Base-by-base conservation (phyloP, 2,329 filamentous ascomycete genomes). In the Sclerotinia subarctica region DNA sequence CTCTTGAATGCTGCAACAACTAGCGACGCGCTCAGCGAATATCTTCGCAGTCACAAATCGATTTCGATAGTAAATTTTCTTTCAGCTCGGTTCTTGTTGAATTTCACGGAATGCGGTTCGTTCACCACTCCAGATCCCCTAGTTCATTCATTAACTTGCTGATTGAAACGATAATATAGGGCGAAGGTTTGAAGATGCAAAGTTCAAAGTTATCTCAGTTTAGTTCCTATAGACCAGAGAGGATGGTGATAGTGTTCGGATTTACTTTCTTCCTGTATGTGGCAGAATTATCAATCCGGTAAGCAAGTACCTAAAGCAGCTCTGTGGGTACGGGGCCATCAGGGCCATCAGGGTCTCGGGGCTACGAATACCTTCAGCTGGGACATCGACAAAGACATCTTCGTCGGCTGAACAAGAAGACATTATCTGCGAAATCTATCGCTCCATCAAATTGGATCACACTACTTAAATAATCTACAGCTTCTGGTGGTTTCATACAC, bases 341-440 rank as follows among this genome's bases (percentile, higher is more conserved):
- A n/a, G n/a, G n/a, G 38, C 51, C 35, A 32, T 64, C 57, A 24
- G 44, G 62, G n/a, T 62, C 29, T 51, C 24, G 26, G 42, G 24
- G 46, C 64, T 60, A 49, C n/a, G 21, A 49, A 62, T 52, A 67
- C 62, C 38, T 60, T 67, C 65, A 62, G 65, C 52, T 59, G 56
- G 47, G 29, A 62, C 65, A 68, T 60, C 51, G 47, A 49, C 35
- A 65, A 68, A 56, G 56, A 47, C 65, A 53, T 67, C 46, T 38
- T 11, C 26, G n/a, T 65, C 15, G 29, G 49, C 56, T 62, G 32
- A 38, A 52, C 46, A 52, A 60, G 29, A 17, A 51, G 46, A 62
- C n/a, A 63, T 38, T 52, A 53, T 51, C 29, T 62, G 13, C n/a
- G 2, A 47, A 32, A 51, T 21, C 49, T 58, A 66, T 38, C 38